Conservation (phyloP, 257 asterid genomes). For the Nicotiana benthamiana region DNA sequence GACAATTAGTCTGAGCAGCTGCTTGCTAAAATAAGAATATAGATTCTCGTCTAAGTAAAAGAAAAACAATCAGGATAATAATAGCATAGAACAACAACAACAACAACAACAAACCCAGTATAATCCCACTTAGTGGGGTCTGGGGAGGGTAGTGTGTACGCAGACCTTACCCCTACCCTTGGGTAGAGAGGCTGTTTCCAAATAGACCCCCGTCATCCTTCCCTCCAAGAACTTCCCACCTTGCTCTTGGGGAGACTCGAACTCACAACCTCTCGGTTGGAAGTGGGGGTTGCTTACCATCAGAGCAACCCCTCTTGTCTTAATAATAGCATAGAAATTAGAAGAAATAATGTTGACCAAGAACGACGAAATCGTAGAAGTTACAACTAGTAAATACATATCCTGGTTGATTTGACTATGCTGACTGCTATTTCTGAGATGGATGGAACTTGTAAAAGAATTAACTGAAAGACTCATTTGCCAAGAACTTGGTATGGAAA, state of each 20-base stretch:
- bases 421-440: background rate
- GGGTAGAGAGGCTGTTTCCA: too few relatives aligned
- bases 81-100: background rate
- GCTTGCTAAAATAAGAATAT: background rate
- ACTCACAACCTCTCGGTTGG: too few relatives aligned
- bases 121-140: too few relatives aligned
- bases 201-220: too few relatives aligned
- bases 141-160: too few relatives aligned
- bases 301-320: too few relatives aligned
- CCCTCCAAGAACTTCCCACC: too few relatives aligned
- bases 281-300: too few relatives aligned
- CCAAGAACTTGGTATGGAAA: background rate
- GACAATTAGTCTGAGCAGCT: background rate
- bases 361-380: background rate
- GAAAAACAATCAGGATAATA: background rate
- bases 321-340: background rate
- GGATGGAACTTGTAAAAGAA: background rate
- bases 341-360: background rate
- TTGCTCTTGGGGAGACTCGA: too few relatives aligned
- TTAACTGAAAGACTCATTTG: background rate
- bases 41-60: background rate
- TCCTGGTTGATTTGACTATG: background rate
- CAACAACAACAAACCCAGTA: too few relatives aligned
- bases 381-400: background rate
- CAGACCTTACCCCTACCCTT: too few relatives aligned